Base-by-base conservation (phyloP, 495 filamentous ascomycete genomes). In the Neurospora africana region DNA sequence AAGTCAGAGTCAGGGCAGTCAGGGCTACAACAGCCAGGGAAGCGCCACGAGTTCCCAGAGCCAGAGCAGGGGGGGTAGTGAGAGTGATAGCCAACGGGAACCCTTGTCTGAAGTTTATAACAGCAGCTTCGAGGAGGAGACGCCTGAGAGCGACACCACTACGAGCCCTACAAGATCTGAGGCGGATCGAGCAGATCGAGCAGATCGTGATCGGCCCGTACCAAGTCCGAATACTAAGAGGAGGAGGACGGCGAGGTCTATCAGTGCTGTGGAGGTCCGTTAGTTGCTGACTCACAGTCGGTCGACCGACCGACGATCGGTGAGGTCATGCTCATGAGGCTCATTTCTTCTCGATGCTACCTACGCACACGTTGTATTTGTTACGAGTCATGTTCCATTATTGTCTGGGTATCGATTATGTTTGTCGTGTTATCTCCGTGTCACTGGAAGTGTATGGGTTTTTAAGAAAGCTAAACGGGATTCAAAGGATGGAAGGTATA, bases 211-310 rank as follows among this genome's bases (percentile, higher is more conserved):
- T 23, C 69, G 72, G 4, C 74, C 75, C 1, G 71, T 79, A 35
- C 71, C 79, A 15, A 80, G 79, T 74, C 80, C 80, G 43, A 74
- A 76, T 21, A 72, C 78, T 76, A 80, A 80, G 75, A 78, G 76
- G 67, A 74, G 79, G 71, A 72, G 78, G 78, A 76, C 76, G 21
- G 70, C 78, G 30, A 40, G 73, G 58, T 21, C 75, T 38, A 58
- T 71, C 7, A 75, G 47, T 21, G 69, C 75, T 2, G 39, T 80
- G 27, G 74, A 77, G 44, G 79, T 80, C n/a, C 80, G 78, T 72
- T 81, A 74, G 72, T 65, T 65, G 53, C 27, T 65, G 27, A 65
- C 53, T 33, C 53, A 65, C 53, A 65, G 53, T 33, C 53, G 53
- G 53, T 4, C 53, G 53, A 33, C 15, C 6, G 53, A 33, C 1